Percentiles rank a stretch among this genome's conserved stretches.
phyloP scores from a whole-genome alignment of 495 filamentous ascomycete genomes.

The Letharia columbiana region DNA sequence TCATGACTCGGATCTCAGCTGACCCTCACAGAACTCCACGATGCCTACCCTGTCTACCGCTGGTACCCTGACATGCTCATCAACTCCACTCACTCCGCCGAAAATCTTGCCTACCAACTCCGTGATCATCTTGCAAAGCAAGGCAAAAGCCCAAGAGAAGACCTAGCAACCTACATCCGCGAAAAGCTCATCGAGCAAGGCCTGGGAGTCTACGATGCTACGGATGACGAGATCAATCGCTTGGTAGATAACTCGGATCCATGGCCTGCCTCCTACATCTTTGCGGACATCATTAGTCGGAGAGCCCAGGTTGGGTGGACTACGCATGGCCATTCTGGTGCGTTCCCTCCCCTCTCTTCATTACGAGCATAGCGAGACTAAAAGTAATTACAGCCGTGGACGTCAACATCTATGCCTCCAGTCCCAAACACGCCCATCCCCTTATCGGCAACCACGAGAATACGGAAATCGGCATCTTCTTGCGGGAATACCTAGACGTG shows the following conservation, averaged over 20 bases:
- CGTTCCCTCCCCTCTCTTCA: not conserved
- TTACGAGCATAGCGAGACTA: not conserved
- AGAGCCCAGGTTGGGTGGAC: conserved; percentile 87
- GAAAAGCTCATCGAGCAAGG: conserved; percentile 50
- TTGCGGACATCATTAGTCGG: conserved; percentile 77
- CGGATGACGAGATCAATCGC: conserved; percentile 57
- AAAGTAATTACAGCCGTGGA: conserved; percentile 45
- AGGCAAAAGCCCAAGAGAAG: conserved; percentile 26
- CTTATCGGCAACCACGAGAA: conserved; percentile 88
- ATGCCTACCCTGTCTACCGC: conserved; percentile 63
- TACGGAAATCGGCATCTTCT: conserved; percentile 77
- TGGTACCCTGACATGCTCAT: conserved; percentile 80
- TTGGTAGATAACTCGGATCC: conserved; percentile 49
- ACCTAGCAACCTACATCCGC: conserved; percentile 51
- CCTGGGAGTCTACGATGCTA: conserved; percentile 68
- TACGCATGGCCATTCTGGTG: conserved; percentile 70
- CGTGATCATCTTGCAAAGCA: conserved; percentile 41
- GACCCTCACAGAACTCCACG: conserved; percentile 45
- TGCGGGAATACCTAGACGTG: conserved; percentile 69
- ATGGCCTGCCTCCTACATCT: conserved; percentile 44
- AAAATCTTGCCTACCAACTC: conserved; percentile 56
- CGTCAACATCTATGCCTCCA: conserved; percentile 81
- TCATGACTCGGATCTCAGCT: conserved; percentile 24
- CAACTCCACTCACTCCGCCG: conserved; percentile 70
- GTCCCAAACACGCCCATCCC: conserved; percentile 36